Evolutionary conservation across 805 yeast species (phyloP).

Genomic region (Saccharomycopsis malanga): DNA sequence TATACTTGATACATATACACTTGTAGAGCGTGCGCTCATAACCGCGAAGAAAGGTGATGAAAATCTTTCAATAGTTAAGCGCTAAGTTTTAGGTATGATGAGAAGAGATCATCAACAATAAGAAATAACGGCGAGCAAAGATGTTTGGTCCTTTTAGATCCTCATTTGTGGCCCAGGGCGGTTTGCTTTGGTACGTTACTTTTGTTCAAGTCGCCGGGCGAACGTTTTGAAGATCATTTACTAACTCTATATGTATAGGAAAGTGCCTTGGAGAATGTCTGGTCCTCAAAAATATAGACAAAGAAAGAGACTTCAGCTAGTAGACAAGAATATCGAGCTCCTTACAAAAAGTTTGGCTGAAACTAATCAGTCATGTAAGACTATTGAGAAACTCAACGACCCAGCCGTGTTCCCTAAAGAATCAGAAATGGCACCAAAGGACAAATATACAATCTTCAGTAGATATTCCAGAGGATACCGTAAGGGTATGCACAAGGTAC

Average conservation of each 20-base stretch:
- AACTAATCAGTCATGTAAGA: conserved; percentile 30
- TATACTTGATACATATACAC: no score
- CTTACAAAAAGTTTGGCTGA: conserved; percentile 44
- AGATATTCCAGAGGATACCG: conserved; percentile 71
- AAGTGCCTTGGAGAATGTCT: conserved; percentile 73
- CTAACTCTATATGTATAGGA: conserved; percentile 35
- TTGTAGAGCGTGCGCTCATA: no score
- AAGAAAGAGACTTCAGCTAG: conserved; percentile 72
- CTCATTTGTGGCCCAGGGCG: conserved; percentile 52
- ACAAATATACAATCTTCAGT: conserved; percentile 84
- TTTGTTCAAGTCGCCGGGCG: background rate
- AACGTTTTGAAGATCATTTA: background rate
- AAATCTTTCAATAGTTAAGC: no score
- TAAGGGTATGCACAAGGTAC: conserved; percentile 80
- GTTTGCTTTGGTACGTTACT: conserved; percentile 56
- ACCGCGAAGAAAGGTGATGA: no score
- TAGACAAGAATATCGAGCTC: conserved; percentile 69
- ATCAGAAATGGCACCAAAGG: conserved; percentile 66
- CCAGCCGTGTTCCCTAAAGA: conserved; percentile 63
- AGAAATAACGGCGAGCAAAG: background rate
- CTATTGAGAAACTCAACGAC: conserved; percentile 32
- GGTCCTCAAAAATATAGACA: conserved; percentile 75
- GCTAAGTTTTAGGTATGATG: no score
- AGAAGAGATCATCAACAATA: background rate
- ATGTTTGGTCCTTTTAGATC: conserved; percentile 71